Evolutionary conservation across 169 alveolate species (phyloP).

Genomic region (Plasmodium inui): DNA sequence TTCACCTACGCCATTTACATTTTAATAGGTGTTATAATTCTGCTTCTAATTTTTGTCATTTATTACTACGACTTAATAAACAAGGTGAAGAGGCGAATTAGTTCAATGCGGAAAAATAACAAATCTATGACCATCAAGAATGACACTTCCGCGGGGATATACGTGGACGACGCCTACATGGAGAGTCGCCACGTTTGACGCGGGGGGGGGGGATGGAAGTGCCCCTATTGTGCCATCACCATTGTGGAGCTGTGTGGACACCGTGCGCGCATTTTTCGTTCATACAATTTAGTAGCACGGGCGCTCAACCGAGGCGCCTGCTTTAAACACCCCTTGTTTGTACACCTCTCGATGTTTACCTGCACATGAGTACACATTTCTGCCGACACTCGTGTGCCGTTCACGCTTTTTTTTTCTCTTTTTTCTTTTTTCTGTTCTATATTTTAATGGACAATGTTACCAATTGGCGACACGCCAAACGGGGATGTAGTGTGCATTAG

Average conservation of each 20-base stretch:
- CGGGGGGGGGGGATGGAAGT: not conserved
- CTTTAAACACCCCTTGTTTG: not conserved
- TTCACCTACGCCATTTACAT: conserved; percentile 22
- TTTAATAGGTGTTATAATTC: conserved; percentile 1
- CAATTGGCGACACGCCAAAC: not conserved
- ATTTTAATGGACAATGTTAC: not conserved
- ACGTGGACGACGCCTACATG: not conserved
- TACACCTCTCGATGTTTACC: not conserved
- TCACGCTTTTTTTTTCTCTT: not conserved
- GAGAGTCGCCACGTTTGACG: conserved; percentile 13
- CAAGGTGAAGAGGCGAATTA: conserved; percentile 11
- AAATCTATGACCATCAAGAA: conserved; percentile 32
- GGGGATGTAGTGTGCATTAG: not conserved
- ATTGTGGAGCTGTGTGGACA: not conserved
- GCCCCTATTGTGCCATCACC: not conserved
- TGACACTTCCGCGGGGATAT: conserved; percentile 21
- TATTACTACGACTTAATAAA: conserved; percentile 52
- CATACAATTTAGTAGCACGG: not conserved
- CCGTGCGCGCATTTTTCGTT: not conserved
- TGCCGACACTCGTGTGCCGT: not conserved
- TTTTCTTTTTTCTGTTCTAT: not conserved
- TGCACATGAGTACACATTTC: not conserved
- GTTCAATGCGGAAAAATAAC: conserved; percentile 20
- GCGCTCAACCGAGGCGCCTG: not conserved
- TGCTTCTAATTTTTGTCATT: conserved; percentile 5